Evolutionary conservation across 225 moss, liverwort and hornwort species (phyloP).

Genomic region (Pleurozium schreberi): DNA sequence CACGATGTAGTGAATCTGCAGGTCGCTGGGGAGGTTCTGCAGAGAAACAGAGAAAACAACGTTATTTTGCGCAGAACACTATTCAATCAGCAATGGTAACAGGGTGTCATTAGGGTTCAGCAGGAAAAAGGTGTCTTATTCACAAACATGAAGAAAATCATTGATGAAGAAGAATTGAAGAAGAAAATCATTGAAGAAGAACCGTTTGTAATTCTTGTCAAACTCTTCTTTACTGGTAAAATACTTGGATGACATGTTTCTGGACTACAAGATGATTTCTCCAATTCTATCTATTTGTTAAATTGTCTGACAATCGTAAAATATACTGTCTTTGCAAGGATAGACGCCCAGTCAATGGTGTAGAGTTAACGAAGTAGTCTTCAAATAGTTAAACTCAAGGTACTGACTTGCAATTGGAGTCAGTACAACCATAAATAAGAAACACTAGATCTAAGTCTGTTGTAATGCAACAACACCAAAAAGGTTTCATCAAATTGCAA

Average conservation of each 20-base stretch:
- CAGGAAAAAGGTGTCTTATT: background rate
- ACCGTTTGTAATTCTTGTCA: background rate
- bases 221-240: background rate
- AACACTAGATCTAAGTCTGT: background rate
- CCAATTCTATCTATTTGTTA: background rate
- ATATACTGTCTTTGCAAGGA: background rate
- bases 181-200: background rate
- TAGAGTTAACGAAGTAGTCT: background rate
- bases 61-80: background rate
- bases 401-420: background rate
- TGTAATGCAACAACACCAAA: background rate
- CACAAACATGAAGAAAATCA: background rate
- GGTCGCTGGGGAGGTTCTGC: conserved; percentile 68
- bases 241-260: background rate
- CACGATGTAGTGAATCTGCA: conserved; percentile 84
- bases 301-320: background rate
- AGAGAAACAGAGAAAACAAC: background rate
- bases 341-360: background rate
- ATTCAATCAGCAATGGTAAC: background rate
- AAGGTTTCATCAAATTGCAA: background rate
- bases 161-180: background rate
- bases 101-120: background rate
- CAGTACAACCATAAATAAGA: background rate
- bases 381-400: no score
- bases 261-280: background rate